phyloP scores from a whole-genome alignment of 768 basidiomycete genomes.

The Lentinula sp. region DNA sequence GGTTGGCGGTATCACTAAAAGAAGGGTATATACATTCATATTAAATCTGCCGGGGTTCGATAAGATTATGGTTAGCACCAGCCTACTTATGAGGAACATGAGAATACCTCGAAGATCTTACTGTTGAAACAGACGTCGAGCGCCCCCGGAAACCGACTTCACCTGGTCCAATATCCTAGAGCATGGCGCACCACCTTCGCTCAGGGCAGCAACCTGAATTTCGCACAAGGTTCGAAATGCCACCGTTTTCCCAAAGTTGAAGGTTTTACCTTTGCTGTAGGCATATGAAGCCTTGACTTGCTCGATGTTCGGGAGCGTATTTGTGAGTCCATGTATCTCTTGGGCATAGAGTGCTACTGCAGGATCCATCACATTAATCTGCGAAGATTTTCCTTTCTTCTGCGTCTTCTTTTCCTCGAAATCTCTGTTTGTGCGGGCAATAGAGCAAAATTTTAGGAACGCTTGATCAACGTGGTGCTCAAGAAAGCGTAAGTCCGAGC shows the following conservation, averaged over 20 bases:
- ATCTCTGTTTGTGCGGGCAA: background rate
- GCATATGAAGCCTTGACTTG: conserved; percentile 58
- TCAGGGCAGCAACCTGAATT: conserved; percentile 44
- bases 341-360: conserved; percentile 21
- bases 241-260: conserved; percentile 43
- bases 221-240: conserved; percentile 46
- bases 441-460: conserved; percentile 6
- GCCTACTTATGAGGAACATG: too few species aligned
- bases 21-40: too few species aligned
- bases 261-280: conserved; percentile 17
- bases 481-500: background rate
- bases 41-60: too few species aligned
- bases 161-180: background rate
- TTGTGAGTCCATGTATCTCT: conserved; percentile 19
- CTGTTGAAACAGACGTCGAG: background rate
- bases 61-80: too few species aligned
- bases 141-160: background rate
- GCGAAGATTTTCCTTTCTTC: conserved; percentile 6
- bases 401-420: background rate
- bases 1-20: too few species aligned
- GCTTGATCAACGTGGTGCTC: conserved; percentile 16
- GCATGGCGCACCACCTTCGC: background rate
- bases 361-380: conserved; percentile 18
- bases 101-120: background rate
- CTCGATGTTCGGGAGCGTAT: conserved; percentile 24